phyloP scores from a whole-genome alignment of 164 flowering plant species.

The Platanus orientalis region DNA sequence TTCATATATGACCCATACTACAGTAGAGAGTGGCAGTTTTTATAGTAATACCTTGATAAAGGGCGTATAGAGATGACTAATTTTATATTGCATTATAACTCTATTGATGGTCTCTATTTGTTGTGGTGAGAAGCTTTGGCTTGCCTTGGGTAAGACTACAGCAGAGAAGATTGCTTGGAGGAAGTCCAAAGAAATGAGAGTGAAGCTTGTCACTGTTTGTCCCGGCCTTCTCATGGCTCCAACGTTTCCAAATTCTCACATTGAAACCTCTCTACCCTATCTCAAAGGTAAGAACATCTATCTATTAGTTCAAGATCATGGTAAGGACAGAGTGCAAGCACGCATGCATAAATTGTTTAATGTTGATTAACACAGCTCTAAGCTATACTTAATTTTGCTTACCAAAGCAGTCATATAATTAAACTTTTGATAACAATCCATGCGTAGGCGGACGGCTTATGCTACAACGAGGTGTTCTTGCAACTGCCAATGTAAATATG shows the following conservation, averaged over 20 bases:
- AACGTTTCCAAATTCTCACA: conserved; percentile 18
- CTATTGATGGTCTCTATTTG: background rate
- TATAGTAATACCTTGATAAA: no score
- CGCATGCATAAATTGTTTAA: no score
- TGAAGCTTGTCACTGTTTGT: conserved; percentile 39
- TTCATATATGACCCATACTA: background rate
- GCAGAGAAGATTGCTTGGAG: conserved; percentile 45
- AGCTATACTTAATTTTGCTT: no score
- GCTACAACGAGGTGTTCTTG: conserved; percentile 30
- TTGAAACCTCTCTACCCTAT: conserved; percentile 25
- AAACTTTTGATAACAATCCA: no score
- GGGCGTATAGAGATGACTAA: no score
- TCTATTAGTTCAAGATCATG: no score
- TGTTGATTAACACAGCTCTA: no score
- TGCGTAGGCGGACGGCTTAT: conserved; percentile 4
- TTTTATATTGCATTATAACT: background rate
- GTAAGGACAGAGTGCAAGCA: no score
- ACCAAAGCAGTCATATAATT: no score
- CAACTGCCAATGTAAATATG: conserved; percentile 23
- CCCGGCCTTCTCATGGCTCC: conserved; percentile 41
- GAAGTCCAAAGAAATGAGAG: conserved; percentile 29
- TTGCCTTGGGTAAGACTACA: conserved; percentile 42
- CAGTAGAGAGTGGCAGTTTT: no score
- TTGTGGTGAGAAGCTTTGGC: conserved; percentile 36
- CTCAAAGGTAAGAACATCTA: conserved; percentile 41